Evolutionary conservation across 345 rosid genomes (phyloP), one percentile per base, ranked within the genome.

Genomic region (Hypericum perforatum): DNA sequence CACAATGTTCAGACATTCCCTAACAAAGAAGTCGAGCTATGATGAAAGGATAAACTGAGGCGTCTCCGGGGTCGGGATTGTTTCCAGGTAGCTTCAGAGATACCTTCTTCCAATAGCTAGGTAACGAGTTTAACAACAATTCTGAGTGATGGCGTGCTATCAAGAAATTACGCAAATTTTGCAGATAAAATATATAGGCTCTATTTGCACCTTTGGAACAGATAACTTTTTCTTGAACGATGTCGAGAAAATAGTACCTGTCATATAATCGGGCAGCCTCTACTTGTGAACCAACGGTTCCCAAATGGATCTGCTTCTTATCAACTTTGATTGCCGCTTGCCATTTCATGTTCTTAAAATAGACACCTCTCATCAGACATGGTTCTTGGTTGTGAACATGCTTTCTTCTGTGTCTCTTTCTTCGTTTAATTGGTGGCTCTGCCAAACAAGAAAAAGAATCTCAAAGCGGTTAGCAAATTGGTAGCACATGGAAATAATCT

Each of bases 291-390:
- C 95, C 77, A 42, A 87, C 92, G 8, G 98, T 91, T 5, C 98
- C 98, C 66, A 91, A 71, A 72, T 91, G 98, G 52, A 91, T 87
- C 63, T 91, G 98, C 62, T 84, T 84, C 82, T 91, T 91, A 54
- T 91, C 95, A 32, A 91, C 98, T 70, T 91, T 91, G 58, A 87
- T 91, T 14, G 98, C 98, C 0, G 98, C 98, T 61, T 91, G 98
- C 98, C 98, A 91, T 76, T 91, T 91, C 96, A 87, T 91, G 60
- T 91, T 91, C 73, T 91, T 91, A 82, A 75, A 91, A 67, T 91
- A 91, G 14, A 91, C 98, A 41, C 98, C 98, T 76, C 98, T 87
- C 98, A 91, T 82, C 47, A 87, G 61, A 69, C 98, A 91, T 38
- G 78, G 85, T 71, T 91, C 96, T 70, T 91, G 98, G 73, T 87